phyloP scores from a whole-genome alignment of 805 yeast species.

The Phaffomyces opuntiae region DNA sequence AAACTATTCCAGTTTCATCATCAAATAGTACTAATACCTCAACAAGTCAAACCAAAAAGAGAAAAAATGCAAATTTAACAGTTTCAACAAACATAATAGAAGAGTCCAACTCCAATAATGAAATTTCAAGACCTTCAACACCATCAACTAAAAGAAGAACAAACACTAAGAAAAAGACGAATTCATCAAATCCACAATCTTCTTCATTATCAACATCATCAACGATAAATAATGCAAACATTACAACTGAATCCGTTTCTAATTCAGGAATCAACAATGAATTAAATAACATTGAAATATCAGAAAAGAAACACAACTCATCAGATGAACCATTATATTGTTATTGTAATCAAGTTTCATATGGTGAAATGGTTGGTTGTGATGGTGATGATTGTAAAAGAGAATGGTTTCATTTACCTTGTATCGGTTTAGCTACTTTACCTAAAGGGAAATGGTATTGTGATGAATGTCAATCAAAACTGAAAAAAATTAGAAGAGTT shows the following conservation, averaged over 20 bases:
- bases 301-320: slow-evolving; percentile 10
- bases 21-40: too few species aligned
- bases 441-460: slow-evolving; percentile 87
- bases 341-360: slow-evolving; percentile 93
- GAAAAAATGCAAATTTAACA: slow-evolving; percentile 1
- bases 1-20: too few species aligned
- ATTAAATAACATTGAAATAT: slow-evolving; percentile 8
- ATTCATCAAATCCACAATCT: neutral
- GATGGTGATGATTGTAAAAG: slow-evolving; percentile 88
- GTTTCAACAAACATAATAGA: slow-evolving; percentile 1
- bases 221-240: too few species aligned
- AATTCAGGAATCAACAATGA: slow-evolving; percentile 6
- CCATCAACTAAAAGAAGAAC: slow-evolving; percentile 8
- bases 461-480: slow-evolving; percentile 45
- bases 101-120: neutral
- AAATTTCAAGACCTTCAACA: slow-evolving; percentile 8
- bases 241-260: neutral
- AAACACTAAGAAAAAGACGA: slow-evolving; percentile 9
- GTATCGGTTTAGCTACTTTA: slow-evolving; percentile 78
- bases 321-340: slow-evolving; percentile 79
- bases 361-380: slow-evolving; percentile 99
- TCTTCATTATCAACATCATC: neutral
- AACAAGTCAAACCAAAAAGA: neutral
- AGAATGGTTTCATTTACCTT: slow-evolving; percentile 95
- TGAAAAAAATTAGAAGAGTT: slow-evolving; percentile 32